Conservation (phyloP, 768 basidiomycete genomes). For the Gymnopilus dilepis region DNA sequence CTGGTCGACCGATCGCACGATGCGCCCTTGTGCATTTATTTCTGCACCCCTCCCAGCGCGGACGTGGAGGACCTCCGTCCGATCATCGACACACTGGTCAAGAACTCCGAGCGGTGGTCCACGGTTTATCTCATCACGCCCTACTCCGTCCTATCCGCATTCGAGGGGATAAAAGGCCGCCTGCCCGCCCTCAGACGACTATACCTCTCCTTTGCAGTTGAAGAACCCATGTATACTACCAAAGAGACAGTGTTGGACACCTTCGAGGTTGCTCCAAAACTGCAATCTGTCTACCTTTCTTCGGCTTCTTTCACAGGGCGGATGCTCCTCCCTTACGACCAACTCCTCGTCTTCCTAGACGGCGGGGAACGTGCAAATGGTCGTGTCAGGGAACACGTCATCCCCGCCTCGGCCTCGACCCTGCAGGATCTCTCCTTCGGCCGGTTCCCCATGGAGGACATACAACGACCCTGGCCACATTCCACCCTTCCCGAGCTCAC, state of each 20-base stretch:
- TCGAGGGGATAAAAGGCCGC: constrained; percentile 14
- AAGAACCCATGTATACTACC: not conserved
- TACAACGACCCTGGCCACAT: constrained; percentile 6
- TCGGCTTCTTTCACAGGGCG: not conserved
- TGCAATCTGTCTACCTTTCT: constrained; percentile 4
- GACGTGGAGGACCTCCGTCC: constrained; percentile 13
- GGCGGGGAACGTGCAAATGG: constrained; percentile 2
- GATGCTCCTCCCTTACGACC: constrained; percentile 13
- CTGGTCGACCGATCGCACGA: constrained; percentile 12
- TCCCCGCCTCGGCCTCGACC: not conserved
- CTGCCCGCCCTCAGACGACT: constrained; percentile 2
- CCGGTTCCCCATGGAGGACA: constrained; percentile 9
- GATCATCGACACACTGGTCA: constrained; percentile 12
- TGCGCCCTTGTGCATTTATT: constrained; percentile 13
- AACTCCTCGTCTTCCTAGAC: constrained; percentile 12
- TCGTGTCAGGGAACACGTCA: not conserved
- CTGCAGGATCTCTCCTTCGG: constrained; percentile 1
- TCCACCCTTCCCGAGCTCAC: not conserved
- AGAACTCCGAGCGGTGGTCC: constrained; percentile 17
- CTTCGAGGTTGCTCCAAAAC: constrained; percentile 16
- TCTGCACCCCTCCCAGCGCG: constrained; percentile 7
- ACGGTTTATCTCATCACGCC: constrained; percentile 13
- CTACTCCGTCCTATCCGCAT: constrained; percentile 12
- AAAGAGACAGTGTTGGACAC: constrained; percentile 1
- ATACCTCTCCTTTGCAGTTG: constrained; percentile 7